Base-by-base conservation (phyloP, 2,329 filamentous ascomycete species). In the Phaeosphaeriaceae sp. region DNA sequence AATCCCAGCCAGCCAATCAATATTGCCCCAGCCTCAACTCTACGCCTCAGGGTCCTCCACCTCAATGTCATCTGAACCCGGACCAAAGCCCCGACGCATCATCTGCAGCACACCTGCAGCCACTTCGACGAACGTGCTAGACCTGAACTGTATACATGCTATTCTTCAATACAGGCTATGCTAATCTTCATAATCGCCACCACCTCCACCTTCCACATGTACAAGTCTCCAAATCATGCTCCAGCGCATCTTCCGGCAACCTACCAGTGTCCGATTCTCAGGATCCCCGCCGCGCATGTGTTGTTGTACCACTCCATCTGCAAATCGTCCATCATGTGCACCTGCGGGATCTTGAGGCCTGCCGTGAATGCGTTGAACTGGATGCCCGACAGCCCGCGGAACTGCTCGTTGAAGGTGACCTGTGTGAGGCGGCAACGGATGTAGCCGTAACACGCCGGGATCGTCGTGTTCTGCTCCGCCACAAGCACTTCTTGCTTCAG, bases 301-400 rank as follows among this genome's bases (percentile, higher is more conserved):
- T 81, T 81, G 72, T 85, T 81, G 56, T 73, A 78, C 84, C 84
- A 86, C 44, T 76, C 78, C 67, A 84, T 68, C 48, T 76, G 63
- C 56, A 85, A 66, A 57, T 82, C 77, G 62, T 85, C 84, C 73
- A 84, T 74, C 73, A 84, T 82, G 65, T 79, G 82, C 26, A 76
- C 68, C 56, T 77, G 70, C 60, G 79, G 78, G 40, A 77, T 71
- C 11, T 70, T 63, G 66, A 79, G 72, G 4, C 71, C 72, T 51
- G 72, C 66, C 42, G 78, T 80, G 54, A 76, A 80, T 11, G 83
- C 83, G 49, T 81, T 78, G 63, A 86, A 81, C 62, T 81, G 79
- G 21, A 85, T 77, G 9, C 82, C 80, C 15, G 78, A 82, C 24
- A 86, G 70, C 47, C 73, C 78, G 40, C 70, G 73, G 59, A 75